Conservation (phyloP, 1,284 basidiomycete genomes). For the Grifola frondosa region DNA sequence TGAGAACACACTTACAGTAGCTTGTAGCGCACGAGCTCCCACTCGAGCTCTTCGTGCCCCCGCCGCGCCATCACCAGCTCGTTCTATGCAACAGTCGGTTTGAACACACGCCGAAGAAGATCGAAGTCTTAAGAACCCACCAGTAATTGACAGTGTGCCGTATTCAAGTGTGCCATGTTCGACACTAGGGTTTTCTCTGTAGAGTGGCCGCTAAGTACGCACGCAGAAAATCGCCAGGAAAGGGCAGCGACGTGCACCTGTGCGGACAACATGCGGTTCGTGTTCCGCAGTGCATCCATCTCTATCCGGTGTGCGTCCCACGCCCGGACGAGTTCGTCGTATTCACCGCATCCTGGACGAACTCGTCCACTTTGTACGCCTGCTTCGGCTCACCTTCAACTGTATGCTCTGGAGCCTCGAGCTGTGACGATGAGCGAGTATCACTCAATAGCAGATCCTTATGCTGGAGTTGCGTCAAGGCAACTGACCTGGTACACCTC, state of each 20-base stretch:
- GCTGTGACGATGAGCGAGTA: slow-evolving; percentile 28
- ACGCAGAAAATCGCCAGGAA: no score
- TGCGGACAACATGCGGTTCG: slow-evolving; percentile 68
- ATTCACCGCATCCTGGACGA: slow-evolving; percentile 89
- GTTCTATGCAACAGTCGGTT: slow-evolving; percentile 49
- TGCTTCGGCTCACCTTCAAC: slow-evolving; percentile 28
- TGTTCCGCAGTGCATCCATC: slow-evolving; percentile 75
- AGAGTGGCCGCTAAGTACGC: slow-evolving; percentile 11
- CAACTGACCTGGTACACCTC: slow-evolving; percentile 68
- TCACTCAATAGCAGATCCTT: no score
- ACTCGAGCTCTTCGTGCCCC: slow-evolving; percentile 85
- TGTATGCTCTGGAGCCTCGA: slow-evolving; percentile 20
- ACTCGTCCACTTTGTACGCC: slow-evolving; percentile 70
- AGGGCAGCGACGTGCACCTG: slow-evolving; percentile 64
- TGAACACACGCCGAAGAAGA: slow-evolving; percentile 2
- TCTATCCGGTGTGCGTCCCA: slow-evolving; percentile 78
- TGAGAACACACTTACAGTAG: slow-evolving; percentile 58
- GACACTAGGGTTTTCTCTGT: slow-evolving; percentile 76
- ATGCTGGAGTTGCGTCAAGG: no score
- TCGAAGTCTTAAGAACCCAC: slow-evolving; percentile 39
- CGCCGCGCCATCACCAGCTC: slow-evolving; percentile 85
- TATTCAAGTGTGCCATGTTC: slow-evolving; percentile 73
- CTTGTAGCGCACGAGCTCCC: slow-evolving; percentile 88
- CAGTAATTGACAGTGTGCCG: slow-evolving; percentile 73
- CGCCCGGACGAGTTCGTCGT: slow-evolving; percentile 64